Conservation (phyloP, 2,329 filamentous ascomycete genomes). For the Fusarium euwallaceae region DNA sequence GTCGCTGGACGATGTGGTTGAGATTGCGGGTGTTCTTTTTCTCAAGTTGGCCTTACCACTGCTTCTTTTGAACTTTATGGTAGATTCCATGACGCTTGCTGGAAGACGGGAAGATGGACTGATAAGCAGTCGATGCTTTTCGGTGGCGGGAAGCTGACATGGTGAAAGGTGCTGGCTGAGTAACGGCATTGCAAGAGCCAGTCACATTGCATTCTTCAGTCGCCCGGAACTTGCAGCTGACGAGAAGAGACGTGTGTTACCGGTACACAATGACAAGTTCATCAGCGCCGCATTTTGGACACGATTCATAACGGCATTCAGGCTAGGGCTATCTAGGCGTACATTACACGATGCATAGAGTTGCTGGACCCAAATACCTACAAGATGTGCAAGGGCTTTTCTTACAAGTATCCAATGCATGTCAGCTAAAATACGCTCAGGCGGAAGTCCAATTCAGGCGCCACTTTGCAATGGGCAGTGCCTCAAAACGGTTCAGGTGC, state of each 20-base stretch:
- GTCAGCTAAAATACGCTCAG: constrained; percentile 15
- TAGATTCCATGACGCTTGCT: no score
- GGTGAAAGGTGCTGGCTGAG: no score
- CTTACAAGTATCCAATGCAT: constrained; percentile 11
- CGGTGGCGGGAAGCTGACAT: no score
- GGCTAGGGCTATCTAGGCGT: constrained; percentile 56
- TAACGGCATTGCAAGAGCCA: no score
- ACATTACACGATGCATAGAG: constrained; percentile 54
- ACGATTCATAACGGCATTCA: constrained; percentile 53
- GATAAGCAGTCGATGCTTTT: no score
- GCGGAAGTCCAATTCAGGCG: constrained; percentile 57
- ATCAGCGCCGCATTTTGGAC: constrained; percentile 59
- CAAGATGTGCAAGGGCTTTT: constrained; percentile 52
- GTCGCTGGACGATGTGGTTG: no score
- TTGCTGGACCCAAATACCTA: constrained; percentile 46
- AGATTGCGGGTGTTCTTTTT: no score
- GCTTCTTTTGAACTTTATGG: no score
- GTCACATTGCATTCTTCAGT: constrained; percentile 51
- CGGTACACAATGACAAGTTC: constrained; percentile 56
- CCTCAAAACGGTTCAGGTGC: constrained; percentile 58
- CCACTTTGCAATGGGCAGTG: constrained; percentile 52
- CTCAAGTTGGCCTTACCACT: no score
- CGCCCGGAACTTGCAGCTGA: constrained; percentile 59
- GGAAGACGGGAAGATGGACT: no score
- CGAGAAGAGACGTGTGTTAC: constrained; percentile 57